A percentile compares a stretch with the other conserved stretches of the same genome.
Evolutionary conservation across 495 filamentous ascomycete species (phyloP).

Genomic region (Neurospora tetraspora): DNA sequence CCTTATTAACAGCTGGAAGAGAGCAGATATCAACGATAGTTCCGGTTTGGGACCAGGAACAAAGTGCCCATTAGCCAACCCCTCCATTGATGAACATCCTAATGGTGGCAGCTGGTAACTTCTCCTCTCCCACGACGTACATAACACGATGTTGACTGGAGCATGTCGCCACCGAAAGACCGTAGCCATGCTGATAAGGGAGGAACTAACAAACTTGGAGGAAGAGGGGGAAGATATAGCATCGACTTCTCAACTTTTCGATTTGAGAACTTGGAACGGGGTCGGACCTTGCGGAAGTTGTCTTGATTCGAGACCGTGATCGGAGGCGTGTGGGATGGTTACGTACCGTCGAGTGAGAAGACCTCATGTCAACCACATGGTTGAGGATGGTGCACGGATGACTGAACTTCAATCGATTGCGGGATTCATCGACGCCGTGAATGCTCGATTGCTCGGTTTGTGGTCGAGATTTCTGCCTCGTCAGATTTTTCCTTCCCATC

Average conservation of each 20-base stretch:
- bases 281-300: not conserved
- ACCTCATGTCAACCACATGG: not conserved
- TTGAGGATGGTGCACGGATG: no score
- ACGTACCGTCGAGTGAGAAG: not conserved
- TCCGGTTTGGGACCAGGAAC: not conserved
- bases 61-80: not conserved
- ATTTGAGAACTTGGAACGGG: not conserved
- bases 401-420: no score
- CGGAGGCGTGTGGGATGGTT: not conserved
- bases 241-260: not conserved
- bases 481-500: no score
- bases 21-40: not conserved
- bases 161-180: not conserved
- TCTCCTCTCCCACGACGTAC: not conserved
- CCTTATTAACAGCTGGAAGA: no score
- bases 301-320: not conserved
- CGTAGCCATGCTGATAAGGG: not conserved
- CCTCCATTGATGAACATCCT: not conserved
- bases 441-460: no score
- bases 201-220: not conserved
- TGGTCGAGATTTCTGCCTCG: not conserved
- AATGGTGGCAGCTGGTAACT: not conserved
- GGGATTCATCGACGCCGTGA: no score
- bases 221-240: not conserved
- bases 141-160: no score